Percentiles rank a stretch among this genome's conserved stretches.
These are phyloP conservation scores for Mucor plumbeus DNA, from an alignment of 371 early-diverging fungal species.

Conservation along the genomic window DNA sequence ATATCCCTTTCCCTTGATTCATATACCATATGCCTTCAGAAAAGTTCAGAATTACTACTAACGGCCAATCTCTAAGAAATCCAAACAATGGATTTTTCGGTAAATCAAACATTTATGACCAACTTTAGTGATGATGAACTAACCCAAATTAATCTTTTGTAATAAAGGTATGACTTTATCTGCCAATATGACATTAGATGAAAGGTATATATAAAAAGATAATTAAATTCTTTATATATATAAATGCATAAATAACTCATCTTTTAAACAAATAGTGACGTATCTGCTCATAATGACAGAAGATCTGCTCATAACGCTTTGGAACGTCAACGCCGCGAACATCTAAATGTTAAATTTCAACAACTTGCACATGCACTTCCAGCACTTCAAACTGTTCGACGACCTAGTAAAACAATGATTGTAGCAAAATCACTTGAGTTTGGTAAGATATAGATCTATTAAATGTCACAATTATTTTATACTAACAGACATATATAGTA, in stretches of 20 bases:
- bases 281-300: constrained; percentile 50
- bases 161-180: constrained; percentile 34
- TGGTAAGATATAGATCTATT: constrained; percentile 27
- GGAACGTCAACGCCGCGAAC: constrained; percentile 81
- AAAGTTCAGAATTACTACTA: constrained; percentile 40
- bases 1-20: constrained; percentile 7
- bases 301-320: constrained; percentile 81
- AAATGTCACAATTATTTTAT: background rate
- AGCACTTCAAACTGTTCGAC: constrained; percentile 68
- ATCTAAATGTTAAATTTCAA: constrained; percentile 76
- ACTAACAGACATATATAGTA: constrained; percentile 10
- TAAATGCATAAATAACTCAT: background rate
- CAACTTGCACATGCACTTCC: constrained; percentile 79
- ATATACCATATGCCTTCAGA: constrained; percentile 41
- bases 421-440: constrained; percentile 75
- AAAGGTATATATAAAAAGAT: constrained; percentile 25
- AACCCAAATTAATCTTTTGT: background rate
- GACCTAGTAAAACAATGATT: constrained; percentile 81
- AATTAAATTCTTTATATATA: background rate
- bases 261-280: constrained; percentile 26
- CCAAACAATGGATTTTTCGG: constrained; percentile 36
- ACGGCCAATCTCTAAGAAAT: constrained; percentile 40
- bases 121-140: background rate
- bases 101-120: background rate
- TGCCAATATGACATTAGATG: constrained; percentile 36